Conservation (phyloP, 179 eudicot genomes). For the Silene noctiflora region DNA sequence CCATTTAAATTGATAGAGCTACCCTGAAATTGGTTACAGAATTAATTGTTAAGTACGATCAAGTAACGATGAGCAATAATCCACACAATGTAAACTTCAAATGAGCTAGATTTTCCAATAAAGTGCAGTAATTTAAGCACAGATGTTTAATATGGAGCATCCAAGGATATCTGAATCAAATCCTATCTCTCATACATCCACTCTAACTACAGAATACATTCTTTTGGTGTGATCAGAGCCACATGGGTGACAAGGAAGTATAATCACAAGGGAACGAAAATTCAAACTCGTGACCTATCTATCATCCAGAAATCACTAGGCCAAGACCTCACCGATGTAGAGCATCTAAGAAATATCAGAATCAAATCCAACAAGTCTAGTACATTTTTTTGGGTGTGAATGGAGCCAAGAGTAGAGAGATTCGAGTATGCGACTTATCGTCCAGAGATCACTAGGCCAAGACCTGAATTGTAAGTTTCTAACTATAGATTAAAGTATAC, state of each 20-base stretch:
- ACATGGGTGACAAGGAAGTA: neutral
- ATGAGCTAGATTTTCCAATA: neutral
- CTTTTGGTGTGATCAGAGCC: too few species aligned
- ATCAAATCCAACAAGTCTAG: too few species aligned
- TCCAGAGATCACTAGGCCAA: too few species aligned
- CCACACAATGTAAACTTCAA: neutral
- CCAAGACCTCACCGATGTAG: too few species aligned
- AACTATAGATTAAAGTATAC: neutral
- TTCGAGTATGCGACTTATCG: too few species aligned
- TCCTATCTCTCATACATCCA: neutral
- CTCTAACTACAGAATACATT: neutral
- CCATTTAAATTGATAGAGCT: slow-evolving; percentile 37
- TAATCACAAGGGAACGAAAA: neutral
- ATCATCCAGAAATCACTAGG: too few species aligned
- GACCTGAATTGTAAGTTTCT: too few species aligned
- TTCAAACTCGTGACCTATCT: too few species aligned
- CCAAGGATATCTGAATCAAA: neutral
- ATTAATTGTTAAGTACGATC: neutral
- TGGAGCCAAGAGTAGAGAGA: too few species aligned
- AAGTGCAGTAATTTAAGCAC: neutral
- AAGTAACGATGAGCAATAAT: neutral
- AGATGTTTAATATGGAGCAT: neutral
- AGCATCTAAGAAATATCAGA: too few species aligned
- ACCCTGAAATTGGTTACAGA: neutral
- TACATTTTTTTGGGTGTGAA: too few species aligned